Evolutionary conservation across 164 flowering plant species (phyloP).

Genomic region (Vitis riparia): DNA sequence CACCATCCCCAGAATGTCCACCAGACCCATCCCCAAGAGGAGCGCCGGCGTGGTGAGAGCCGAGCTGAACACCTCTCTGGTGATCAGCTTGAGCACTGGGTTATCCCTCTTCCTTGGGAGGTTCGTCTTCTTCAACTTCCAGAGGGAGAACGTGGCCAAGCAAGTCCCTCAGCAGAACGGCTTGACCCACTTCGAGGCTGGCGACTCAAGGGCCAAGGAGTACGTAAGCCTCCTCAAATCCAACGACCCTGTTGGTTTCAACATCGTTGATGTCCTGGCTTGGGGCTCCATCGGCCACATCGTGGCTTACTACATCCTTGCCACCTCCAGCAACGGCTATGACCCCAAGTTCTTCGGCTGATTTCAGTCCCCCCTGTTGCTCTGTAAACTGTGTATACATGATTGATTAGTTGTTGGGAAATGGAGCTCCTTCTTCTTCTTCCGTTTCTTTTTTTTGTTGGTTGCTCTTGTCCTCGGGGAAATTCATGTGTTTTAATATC

Average conservation of each 20-base stretch:
- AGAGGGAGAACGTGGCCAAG: slow-evolving; percentile 93
- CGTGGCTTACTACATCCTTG: slow-evolving; percentile 92
- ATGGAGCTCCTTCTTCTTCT: too few species aligned
- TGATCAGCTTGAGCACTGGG: slow-evolving; percentile 95
- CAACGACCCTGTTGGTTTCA: slow-evolving; percentile 95
- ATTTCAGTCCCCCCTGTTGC: slow-evolving; percentile 1
- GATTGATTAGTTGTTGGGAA: too few species aligned
- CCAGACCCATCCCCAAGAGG: slow-evolving; percentile 12
- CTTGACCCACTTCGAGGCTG: slow-evolving; percentile 88
- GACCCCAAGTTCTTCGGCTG: slow-evolving; percentile 81
- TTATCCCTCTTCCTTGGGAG: slow-evolving; percentile 91
- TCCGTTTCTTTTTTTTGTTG: not conserved
- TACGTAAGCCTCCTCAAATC: slow-evolving; percentile 90
- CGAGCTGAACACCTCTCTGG: slow-evolving; percentile 71
- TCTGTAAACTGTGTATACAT: not conserved
- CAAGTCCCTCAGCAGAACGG: slow-evolving; percentile 98
- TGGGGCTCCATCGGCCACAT: slow-evolving; percentile 99
- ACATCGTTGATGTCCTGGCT: slow-evolving; percentile 94
- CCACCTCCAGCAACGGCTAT: slow-evolving; percentile 96
- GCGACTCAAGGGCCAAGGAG: slow-evolving; percentile 88
- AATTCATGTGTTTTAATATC: too few species aligned
- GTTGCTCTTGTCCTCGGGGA: not conserved
- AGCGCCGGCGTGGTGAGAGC: slow-evolving; percentile 34
- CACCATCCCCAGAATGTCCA: slow-evolving; percentile 5
- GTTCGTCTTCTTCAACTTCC: slow-evolving; percentile 98